Base-by-base conservation (phyloP, 2,329 filamentous ascomycete species). In the Paracorniculantispora psalliotae region DNA sequence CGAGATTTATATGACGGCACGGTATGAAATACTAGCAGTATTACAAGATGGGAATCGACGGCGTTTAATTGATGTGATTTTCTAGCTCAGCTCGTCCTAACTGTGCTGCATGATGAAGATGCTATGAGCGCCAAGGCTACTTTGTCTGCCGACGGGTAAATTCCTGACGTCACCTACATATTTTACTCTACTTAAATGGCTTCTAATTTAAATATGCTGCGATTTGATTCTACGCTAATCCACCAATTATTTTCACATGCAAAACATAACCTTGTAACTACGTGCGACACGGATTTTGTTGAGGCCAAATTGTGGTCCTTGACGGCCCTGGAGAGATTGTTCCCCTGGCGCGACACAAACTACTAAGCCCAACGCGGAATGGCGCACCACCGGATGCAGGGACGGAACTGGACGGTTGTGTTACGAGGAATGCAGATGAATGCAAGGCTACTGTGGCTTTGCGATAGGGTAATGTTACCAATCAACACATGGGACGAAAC, bases 281-380 rank as follows among this genome's bases (percentile, higher is more conserved):
- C 28, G 23, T 3, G 4, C 15, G 17, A 39, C 44, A 37, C 21
- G 15, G 23, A 44, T 51, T 51, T 57, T 57, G 55, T 51, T 57
- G 47, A 51, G 55, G 33, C 19, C n/a, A 35, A 57, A 50, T 51
- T 51, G 46, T 26, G 46, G 47, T 43, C n/a, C 47, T 23, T 33
- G 47, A 30, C 3, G 25, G 15, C 44, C 28, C 21, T 15, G 21
- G 33, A 13, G n/a, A 48, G 17, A 56, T 39, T 48, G 33, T 48
- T 39, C 25, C 39, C 19, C 54, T 25, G 23, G 41, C 8, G 9
- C 17, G 30, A 49, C 8, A 39, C 7, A 5, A 57, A 49, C 39
- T n/a, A 25, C 47, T 57, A 57, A 21, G 15, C 55, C 55, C 23
- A 51, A 44, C 26, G 35, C 23, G 28, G 55, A 19, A 50, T 57